Evolutionary conservation across 805 yeast species (phyloP).

Genomic region (Yamadazyma philogaea): DNA sequence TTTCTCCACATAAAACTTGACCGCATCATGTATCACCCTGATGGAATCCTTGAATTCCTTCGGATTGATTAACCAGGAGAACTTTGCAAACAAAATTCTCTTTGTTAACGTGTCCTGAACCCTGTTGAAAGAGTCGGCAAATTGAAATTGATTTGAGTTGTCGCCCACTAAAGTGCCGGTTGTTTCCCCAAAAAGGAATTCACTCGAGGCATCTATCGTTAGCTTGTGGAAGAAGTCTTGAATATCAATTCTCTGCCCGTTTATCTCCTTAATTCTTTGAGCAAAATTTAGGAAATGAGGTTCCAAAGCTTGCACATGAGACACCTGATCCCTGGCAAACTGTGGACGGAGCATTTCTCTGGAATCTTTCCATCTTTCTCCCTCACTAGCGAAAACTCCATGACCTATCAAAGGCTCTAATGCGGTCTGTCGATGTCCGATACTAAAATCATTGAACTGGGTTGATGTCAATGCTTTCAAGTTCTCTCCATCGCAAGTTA

Average conservation of each 20-base stretch:
- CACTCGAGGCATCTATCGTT: slow-evolving; percentile 40
- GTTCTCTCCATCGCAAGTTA: slow-evolving; percentile 36
- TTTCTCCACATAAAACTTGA: slow-evolving; percentile 27
- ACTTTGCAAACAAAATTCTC: slow-evolving; percentile 26
- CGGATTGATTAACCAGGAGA: slow-evolving; percentile 25
- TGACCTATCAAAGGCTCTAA: slow-evolving; percentile 33
- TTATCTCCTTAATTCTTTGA: slow-evolving; percentile 17
- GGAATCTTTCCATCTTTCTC: slow-evolving; percentile 37
- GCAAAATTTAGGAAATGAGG: slow-evolving; percentile 29
- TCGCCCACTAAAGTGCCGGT: slow-evolving; percentile 17
- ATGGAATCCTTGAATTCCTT: slow-evolving; percentile 30
- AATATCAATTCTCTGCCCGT: slow-evolving; percentile 25
- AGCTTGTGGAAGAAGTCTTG: slow-evolving; percentile 35
- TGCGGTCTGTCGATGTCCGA: slow-evolving; percentile 28
- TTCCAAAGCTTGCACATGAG: slow-evolving; percentile 31
- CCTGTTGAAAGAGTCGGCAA: slow-evolving; percentile 29
- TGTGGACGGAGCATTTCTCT: slow-evolving; percentile 39
- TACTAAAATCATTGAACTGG: slow-evolving; percentile 34
- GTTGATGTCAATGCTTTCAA: slow-evolving; percentile 34
- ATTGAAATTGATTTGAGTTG: slow-evolving; percentile 24
- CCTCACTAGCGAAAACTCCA: slow-evolving; percentile 39
- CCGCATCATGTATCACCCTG: slow-evolving; percentile 27
- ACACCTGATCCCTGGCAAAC: slow-evolving; percentile 36
- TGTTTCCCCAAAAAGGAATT: slow-evolving; percentile 40
- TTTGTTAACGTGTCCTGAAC: slow-evolving; percentile 23